Conservation (phyloP, 768 basidiomycete genomes). For the Imleria badia region DNA sequence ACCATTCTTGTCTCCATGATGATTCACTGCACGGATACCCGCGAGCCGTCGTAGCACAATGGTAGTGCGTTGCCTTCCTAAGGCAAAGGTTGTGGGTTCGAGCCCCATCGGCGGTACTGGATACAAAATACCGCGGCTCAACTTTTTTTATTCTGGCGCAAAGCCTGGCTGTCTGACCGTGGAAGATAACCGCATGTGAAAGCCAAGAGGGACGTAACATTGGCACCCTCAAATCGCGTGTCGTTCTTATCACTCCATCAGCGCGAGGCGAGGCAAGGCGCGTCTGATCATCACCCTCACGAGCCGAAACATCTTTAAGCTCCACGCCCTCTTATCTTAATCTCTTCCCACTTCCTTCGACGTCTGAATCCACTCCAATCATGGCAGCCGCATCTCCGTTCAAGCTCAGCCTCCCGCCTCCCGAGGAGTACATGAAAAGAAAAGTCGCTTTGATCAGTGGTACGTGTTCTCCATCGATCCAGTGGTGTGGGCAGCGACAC, state of each 20-base stretch:
- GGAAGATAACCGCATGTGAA: too few relatives aligned
- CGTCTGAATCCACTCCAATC: neutral
- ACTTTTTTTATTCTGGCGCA: slow-evolving; percentile 4
- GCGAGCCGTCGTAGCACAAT: slow-evolving; percentile 39
- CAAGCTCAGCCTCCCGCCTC: slow-evolving; percentile 60
- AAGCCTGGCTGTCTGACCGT: too few relatives aligned
- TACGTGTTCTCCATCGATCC: slow-evolving; percentile 33
- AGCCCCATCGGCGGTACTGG: slow-evolving; percentile 39
- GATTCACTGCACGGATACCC: rapidly evolving
- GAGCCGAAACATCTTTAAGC: neutral
- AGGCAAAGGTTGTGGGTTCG: slow-evolving; percentile 41
- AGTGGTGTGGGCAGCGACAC: neutral
- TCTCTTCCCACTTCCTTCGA: neutral
- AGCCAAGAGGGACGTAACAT: neutral
- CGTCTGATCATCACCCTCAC: slow-evolving; percentile 4
- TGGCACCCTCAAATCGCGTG: neutral
- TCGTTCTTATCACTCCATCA: slow-evolving; percentile 4
- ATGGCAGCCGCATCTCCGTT: slow-evolving; percentile 33
- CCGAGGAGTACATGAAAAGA: slow-evolving; percentile 82
- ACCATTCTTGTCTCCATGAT: neutral
- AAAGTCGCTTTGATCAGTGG: slow-evolving; percentile 95
- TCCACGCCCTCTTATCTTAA: neutral
- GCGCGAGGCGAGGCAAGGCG: neutral
- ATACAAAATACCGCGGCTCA: slow-evolving; percentile 21
- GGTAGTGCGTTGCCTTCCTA: slow-evolving; percentile 41